Evolutionary conservation across 2,329 filamentous ascomycete genomes (phyloP).

Genomic region (Sporothrix variecibatus): DNA sequence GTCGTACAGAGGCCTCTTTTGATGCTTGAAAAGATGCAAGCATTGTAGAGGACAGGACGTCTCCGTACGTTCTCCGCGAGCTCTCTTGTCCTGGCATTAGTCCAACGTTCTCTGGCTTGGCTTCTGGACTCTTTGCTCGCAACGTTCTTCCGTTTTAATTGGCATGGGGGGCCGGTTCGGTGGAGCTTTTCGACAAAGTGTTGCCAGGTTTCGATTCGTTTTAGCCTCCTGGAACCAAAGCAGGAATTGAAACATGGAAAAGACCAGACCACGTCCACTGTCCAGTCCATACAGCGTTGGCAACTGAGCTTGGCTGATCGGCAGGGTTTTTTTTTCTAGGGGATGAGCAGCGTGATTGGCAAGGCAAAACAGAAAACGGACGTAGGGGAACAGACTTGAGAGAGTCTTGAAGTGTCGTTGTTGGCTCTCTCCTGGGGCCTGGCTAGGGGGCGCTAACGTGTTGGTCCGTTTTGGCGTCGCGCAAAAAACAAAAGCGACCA

Average conservation of each 20-base stretch:
- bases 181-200: neutral
- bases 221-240: constrained; percentile 18
- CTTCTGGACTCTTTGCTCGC: neutral
- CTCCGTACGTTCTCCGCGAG: neutral
- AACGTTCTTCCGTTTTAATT: constrained; percentile 7
- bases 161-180: neutral
- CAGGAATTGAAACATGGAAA: constrained; percentile 10
- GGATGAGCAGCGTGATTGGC: neutral
- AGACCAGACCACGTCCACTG: neutral
- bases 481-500: neutral
- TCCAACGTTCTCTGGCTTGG: neutral
- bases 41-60: neutral
- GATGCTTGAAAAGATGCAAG: neutral
- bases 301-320: constrained; percentile 7
- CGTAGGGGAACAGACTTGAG: neutral
- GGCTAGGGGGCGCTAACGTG: constrained; percentile 1
- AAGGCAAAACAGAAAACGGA: neutral
- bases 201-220: constrained; percentile 12
- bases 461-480: neutral
- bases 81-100: neutral
- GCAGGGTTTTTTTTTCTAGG: constrained; percentile 2
- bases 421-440: constrained; percentile 8
- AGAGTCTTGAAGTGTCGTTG: too few species aligned
- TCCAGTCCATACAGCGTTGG: neutral
- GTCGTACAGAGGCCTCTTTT: neutral